Evolutionary conservation across 768 basidiomycete species (phyloP), one percentile per base, ranked within the genome.

Genomic region (Kwoniella newhampshirensis): DNA sequence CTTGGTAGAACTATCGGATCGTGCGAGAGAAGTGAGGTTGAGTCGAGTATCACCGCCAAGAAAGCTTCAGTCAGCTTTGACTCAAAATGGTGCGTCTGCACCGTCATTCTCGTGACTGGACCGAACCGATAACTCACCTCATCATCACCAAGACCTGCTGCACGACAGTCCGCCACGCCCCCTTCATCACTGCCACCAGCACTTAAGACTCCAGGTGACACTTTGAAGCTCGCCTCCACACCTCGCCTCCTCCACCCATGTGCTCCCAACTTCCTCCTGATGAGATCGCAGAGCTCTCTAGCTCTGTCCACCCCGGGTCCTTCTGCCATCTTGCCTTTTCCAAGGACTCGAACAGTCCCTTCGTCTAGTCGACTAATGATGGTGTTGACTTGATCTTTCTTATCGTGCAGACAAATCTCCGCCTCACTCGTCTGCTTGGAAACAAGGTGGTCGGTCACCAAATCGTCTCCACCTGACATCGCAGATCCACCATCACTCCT

Each of bases 1-100:
- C 37, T 52, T 68, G 64, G 40, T 62, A 71, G 40, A 66, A 66
- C 69, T 71, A 47, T n/a, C n/a, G n/a, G n/a, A n/a, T n/a, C n/a
- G n/a, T n/a, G n/a, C n/a, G n/a, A n/a, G n/a, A n/a, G n/a, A n/a
- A n/a, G n/a, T n/a, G n/a, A n/a, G n/a, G n/a, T n/a, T n/a, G n/a
- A n/a, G n/a, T n/a, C n/a, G n/a, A n/a, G n/a, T n/a, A n/a, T n/a
- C n/a, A n/a, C n/a, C n/a, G n/a, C n/a, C n/a, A n/a, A n/a, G n/a
- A n/a, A n/a, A n/a, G n/a, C n/a, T n/a, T n/a, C n/a, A n/a, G n/a
- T n/a, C n/a, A n/a, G n/a, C n/a, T n/a, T n/a, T n/a, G n/a, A n/a
- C n/a, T n/a, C n/a, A n/a, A n/a, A n/a, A n/a, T n/a, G n/a, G n/a
- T n/a, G n/a, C n/a, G n/a, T n/a, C n/a, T n/a, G n/a, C n/a, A n/a